Conservation (phyloP, 768 basidiomycete species). For the Termitomyces sp. region DNA sequence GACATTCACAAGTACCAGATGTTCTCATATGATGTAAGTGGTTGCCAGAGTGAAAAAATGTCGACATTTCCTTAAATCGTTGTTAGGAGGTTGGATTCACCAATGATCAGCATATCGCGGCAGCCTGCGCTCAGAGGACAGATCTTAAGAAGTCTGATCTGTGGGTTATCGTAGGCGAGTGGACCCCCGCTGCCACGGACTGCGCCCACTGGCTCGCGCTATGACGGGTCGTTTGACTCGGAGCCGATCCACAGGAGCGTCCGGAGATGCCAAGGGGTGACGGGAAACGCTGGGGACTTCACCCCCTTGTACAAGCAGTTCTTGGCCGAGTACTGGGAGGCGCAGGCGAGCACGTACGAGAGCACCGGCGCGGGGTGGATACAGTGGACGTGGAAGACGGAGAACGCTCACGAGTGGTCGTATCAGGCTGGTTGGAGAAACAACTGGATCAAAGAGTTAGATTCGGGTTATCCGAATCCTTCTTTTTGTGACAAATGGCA, state of each 20-base stretch:
- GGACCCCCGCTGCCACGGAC: slow-evolving; percentile 72
- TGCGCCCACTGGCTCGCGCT: slow-evolving; percentile 47
- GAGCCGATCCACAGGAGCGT: slow-evolving; percentile 24
- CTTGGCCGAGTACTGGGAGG: slow-evolving; percentile 78
- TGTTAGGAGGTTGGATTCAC: slow-evolving; percentile 38
- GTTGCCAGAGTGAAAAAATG: not conserved
- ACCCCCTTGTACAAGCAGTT: slow-evolving; percentile 75
- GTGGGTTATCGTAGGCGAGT: slow-evolving; percentile 87
- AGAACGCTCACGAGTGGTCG: slow-evolving; percentile 82
- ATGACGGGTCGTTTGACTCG: not conserved
- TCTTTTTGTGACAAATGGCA: not conserved
- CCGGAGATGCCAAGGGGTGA: slow-evolving; percentile 68
- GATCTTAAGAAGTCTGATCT: slow-evolving; percentile 49
- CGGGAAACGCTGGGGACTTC: slow-evolving; percentile 70
- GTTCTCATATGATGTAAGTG: slow-evolving; percentile 53
- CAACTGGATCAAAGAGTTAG: slow-evolving; percentile 27
- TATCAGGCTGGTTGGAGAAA: slow-evolving; percentile 73
- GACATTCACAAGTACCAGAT: slow-evolving; percentile 80
- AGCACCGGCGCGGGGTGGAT: slow-evolving; percentile 57
- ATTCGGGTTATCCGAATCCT: not conserved
- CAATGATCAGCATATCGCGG: slow-evolving; percentile 48
- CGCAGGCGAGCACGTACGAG: slow-evolving; percentile 72
- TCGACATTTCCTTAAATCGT: not conserved
- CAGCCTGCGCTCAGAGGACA: slow-evolving; percentile 45
- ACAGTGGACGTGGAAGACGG: slow-evolving; percentile 83